These are phyloP conservation scores for Wickerhamomyces xylosicus DNA, from an alignment of 805 yeast species.

Conservation along the genomic window DNA sequence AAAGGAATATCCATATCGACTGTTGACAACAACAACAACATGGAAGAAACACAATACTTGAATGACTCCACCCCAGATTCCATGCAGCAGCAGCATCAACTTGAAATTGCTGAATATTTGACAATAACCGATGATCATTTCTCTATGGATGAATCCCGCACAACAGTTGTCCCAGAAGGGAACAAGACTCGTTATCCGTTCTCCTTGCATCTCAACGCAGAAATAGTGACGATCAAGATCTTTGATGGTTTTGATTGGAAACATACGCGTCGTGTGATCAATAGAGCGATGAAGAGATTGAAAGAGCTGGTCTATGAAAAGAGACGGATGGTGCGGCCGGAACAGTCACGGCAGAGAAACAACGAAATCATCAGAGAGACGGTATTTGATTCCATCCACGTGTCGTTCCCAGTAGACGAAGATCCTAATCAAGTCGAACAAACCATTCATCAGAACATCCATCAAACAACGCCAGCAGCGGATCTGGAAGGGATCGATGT, in stretches of 20 bases:
- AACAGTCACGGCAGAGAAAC: constrained; percentile 2
- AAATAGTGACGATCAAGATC: constrained; percentile 36
- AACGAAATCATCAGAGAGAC: constrained; percentile 45
- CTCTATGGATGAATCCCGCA: neutral
- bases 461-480: constrained; percentile 12
- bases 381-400: constrained; percentile 71
- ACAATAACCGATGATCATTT: neutral
- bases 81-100: too few species aligned
- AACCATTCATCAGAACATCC: constrained; percentile 43
- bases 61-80: neutral
- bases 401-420: constrained; percentile 40
- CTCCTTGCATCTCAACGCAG: constrained; percentile 19
- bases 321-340: constrained; percentile 5
- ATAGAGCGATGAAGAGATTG: constrained; percentile 52
- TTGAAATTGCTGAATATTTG: too few species aligned
- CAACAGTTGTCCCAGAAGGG: too few species aligned
- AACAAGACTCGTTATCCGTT: constrained; percentile 6
- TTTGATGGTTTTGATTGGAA: constrained; percentile 94
- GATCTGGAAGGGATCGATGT: constrained; percentile 10
- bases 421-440: constrained; percentile 37
- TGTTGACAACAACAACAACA: neutral
- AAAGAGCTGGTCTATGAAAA: constrained; percentile 34
- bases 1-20: neutral
- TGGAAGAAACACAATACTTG: neutral
- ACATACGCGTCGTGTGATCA: constrained; percentile 58